These are phyloP conservation scores for Pythium grandisporangium DNA, from an alignment of 352 stramenopile genomes.

Conservation along the genomic window DNA sequence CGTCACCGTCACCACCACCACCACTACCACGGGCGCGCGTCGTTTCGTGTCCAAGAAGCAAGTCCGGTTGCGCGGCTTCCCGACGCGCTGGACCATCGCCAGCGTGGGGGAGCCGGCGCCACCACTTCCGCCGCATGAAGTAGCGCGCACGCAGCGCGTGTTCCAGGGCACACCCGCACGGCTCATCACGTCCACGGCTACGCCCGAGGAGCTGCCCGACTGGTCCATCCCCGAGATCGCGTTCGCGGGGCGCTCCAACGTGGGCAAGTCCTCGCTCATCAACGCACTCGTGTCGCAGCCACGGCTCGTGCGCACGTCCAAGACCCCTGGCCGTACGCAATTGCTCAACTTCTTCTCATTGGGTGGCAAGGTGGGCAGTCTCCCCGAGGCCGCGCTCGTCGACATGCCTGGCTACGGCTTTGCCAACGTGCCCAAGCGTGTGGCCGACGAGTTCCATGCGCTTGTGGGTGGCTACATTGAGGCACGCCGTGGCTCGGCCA, in stretches of 20 bases:
- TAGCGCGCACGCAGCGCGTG: slow-evolving; percentile 42
- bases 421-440: slow-evolving; percentile 57
- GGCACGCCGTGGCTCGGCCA: slow-evolving; percentile 41
- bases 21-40: no score
- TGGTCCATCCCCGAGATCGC: slow-evolving; percentile 74
- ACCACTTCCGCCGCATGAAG: slow-evolving; percentile 47
- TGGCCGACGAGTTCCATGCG: slow-evolving; percentile 67
- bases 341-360: slow-evolving; percentile 77
- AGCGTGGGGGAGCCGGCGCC: slow-evolving; percentile 43
- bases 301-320: slow-evolving; percentile 68
- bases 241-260: slow-evolving; percentile 83
- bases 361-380: slow-evolving; percentile 56
- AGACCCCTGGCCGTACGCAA: slow-evolving; percentile 81
- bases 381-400: slow-evolving; percentile 60
- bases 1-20: no score
- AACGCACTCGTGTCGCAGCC: slow-evolving; percentile 71
- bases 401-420: slow-evolving; percentile 87
- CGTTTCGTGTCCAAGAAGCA: slow-evolving; percentile 46
- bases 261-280: slow-evolving; percentile 85
- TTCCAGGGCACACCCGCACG: slow-evolving; percentile 51
- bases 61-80: slow-evolving; percentile 27
- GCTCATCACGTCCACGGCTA: slow-evolving; percentile 55
- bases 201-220: slow-evolving; percentile 46
- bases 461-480: slow-evolving; percentile 77
- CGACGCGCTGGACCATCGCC: slow-evolving; percentile 45